Conservation (phyloP, 495 filamentous ascomycete species). For the Penicillium egyptiacum region DNA sequence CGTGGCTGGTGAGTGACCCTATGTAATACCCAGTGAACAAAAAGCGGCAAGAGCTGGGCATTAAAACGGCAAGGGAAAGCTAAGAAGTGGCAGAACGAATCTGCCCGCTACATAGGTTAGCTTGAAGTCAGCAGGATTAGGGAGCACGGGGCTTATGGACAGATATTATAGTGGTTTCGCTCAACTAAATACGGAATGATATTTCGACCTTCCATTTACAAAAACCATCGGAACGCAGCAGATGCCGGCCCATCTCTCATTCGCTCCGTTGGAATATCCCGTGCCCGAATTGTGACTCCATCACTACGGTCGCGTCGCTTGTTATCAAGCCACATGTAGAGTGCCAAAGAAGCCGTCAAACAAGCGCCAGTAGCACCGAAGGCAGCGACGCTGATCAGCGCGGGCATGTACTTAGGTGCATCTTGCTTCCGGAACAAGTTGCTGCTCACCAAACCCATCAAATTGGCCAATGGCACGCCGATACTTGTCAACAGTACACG, state of each 20-base stretch:
- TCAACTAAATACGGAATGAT: not conserved
- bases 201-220: slow-evolving; percentile 22
- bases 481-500: slow-evolving; percentile 70
- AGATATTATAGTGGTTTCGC: not conserved
- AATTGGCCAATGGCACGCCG: slow-evolving; percentile 72
- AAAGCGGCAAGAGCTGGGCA: slow-evolving; percentile 13
- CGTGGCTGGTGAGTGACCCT: no score
- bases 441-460: slow-evolving; percentile 75
- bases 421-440: slow-evolving; percentile 75
- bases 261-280: slow-evolving; percentile 66
- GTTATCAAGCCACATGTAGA: slow-evolving; percentile 74
- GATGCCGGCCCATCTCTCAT: slow-evolving; percentile 66
- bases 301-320: slow-evolving; percentile 58
- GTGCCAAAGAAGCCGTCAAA: slow-evolving; percentile 57
- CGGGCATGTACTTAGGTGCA: slow-evolving; percentile 71
- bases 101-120: not conserved
- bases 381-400: slow-evolving; percentile 68
- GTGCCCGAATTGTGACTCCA: slow-evolving; percentile 59
- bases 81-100: slow-evolving; percentile 18
- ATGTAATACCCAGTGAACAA: slow-evolving; percentile 17
- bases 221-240: slow-evolving; percentile 72
- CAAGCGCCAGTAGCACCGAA: slow-evolving; percentile 66
- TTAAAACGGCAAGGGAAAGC: slow-evolving; percentile 13
- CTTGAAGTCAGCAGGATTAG: not conserved
- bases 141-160: not conserved